phyloP scores from a whole-genome alignment of 2,329 filamentous ascomycete genomes.

The Paradendryphiella salina region DNA sequence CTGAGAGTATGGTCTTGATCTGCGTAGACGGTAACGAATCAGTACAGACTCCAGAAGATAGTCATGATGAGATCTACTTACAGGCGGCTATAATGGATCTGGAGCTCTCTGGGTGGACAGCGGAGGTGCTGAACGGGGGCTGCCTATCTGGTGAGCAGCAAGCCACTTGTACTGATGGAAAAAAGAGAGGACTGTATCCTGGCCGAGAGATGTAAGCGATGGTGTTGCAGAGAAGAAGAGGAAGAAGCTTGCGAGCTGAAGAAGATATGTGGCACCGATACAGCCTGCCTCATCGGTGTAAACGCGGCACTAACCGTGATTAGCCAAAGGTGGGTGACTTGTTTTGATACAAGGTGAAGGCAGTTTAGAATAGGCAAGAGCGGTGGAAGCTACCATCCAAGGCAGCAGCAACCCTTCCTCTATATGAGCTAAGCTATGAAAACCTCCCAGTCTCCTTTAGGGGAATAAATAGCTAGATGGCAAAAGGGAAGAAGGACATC shows the following conservation, averaged over 20 bases:
- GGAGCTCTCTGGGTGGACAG: too few species aligned
- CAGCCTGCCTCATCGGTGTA: too few species aligned
- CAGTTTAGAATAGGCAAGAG: not conserved
- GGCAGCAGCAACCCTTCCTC: not conserved
- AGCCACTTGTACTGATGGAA: too few species aligned
- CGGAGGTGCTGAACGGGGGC: too few species aligned
- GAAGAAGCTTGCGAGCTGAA: not conserved
- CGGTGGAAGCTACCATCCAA: not conserved
- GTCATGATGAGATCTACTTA: not conserved
- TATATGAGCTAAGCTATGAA: too few species aligned
- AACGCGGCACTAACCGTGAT: not conserved
- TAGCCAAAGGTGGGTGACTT: not conserved
- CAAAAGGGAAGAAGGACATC: not conserved
- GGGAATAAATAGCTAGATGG: too few species aligned
- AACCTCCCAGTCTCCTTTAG: too few species aligned
- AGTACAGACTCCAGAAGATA: not conserved
- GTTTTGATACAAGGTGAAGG: conserved; percentile 7
- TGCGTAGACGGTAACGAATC: not conserved
- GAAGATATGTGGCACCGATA: not conserved
- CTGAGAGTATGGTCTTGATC: not conserved
- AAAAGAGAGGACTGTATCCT: not conserved
- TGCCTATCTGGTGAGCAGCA: too few species aligned
- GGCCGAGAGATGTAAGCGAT: not conserved
- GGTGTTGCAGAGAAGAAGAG: not conserved
- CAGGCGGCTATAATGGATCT: not conserved